Base-by-base conservation (phyloP, 495 filamentous ascomycete genomes). In the Parachaetomium inaequale region DNA sequence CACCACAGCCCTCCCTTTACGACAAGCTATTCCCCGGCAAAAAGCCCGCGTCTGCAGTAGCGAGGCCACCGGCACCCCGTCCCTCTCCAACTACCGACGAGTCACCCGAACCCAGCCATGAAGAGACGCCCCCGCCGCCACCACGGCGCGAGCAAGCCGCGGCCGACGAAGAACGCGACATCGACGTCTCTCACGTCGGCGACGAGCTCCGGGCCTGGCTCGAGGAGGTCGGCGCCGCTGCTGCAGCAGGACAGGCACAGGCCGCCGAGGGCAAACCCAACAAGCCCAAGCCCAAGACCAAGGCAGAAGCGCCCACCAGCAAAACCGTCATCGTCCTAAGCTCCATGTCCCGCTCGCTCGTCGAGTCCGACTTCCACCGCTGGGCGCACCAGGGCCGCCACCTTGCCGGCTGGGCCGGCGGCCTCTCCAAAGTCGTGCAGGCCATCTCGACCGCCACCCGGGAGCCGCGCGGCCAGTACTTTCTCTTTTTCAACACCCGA, bases 281-380 rank as follows among this genome's bases (percentile, higher is more conserved):
- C 15, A 23, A 23, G 36, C 36, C 36, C 36, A 15, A 40, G 43
- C 3, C 10, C 14, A 12, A 40, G 25, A 1, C 17, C 7, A 52
- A 45, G 26, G 34, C n/a, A n/a, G n/a, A n/a, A n/a, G n/a, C 25
- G 14, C 12, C 19, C 45, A 4, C 11, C 46, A 21, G 11, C 7
- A 11, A 32, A 19, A 36, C 60, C 7, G 61, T 85, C 26, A 74
- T 88, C 21, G 71, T 82, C 17, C 69, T 88, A 46, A 71, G 68
- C 34, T 72, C 75, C n/a, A 77, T 78, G 32, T 81, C 80, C 68
- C 80, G 76, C 53, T 77, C 78, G 12, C 77, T 90, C 43, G 67
- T 75, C 7, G 83, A 85, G 72, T 79, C 78, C 63, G 87, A 90
- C 71, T 90, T 90, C 74, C 76, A 82, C 31, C 81, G 85, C 23